Conservation (phyloP, 2,329 filamentous ascomycete genomes). For the Eurotiales sp. region DNA sequence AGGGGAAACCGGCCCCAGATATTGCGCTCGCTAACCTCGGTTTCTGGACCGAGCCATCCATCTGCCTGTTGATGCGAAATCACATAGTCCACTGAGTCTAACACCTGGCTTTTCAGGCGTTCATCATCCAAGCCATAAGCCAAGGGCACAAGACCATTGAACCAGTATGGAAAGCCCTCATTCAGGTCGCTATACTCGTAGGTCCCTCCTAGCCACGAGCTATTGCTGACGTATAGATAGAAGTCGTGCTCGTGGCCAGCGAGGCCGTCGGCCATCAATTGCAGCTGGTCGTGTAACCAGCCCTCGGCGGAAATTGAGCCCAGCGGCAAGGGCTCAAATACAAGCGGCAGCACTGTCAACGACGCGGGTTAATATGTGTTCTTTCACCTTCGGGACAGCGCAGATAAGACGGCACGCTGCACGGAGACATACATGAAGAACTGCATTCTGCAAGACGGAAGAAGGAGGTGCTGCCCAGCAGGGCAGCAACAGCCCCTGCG, state of each 20-base stretch:
- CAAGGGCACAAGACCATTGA: constrained; percentile 56
- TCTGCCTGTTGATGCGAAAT: constrained; percentile 50
- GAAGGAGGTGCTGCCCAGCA: constrained; percentile 3
- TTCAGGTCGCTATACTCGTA: constrained; percentile 52
- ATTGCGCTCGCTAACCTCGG: constrained; percentile 38
- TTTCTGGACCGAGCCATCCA: constrained; percentile 58
- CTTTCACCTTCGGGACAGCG: no score
- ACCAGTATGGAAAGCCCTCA: constrained; percentile 58
- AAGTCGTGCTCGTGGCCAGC: constrained; percentile 55
- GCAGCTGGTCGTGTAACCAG: constrained; percentile 51
- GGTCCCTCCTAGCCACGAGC: constrained; percentile 50
- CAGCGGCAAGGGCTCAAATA: constrained; percentile 34
- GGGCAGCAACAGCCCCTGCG: neutral
- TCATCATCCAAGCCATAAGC: constrained; percentile 50
- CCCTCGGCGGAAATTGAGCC: constrained; percentile 50
- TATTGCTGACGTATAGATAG: constrained; percentile 52
- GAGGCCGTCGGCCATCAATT: constrained; percentile 49
- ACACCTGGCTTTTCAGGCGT: constrained; percentile 50
- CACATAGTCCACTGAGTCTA: constrained; percentile 44
- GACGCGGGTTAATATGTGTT: no score
- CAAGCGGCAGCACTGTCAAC: constrained; percentile 12
- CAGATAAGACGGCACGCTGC: no score
- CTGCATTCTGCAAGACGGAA: constrained; percentile 2
- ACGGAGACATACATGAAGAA: constrained; percentile 6
- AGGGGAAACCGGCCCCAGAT: constrained; percentile 54